Percentiles rank a stretch among this genome's conserved stretches.
Evolutionary conservation across 208 protist species (phyloP).

Genomic region (Leishmania martiniquensis): DNA sequence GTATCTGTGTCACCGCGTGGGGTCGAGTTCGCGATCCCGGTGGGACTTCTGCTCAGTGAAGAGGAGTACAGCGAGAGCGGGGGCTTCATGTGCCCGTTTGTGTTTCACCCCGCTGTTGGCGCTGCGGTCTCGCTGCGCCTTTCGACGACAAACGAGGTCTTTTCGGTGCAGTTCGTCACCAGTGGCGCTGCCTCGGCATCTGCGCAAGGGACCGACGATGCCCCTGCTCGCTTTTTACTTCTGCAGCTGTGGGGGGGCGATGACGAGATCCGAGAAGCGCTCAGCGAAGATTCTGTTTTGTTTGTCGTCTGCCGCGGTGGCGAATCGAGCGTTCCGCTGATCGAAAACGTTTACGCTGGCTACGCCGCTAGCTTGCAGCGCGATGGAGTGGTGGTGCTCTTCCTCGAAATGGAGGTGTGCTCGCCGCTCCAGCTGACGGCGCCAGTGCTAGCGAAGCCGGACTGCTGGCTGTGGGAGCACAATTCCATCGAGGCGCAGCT

Average conservation of each 20-base stretch:
- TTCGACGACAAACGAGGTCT: slow-evolving; percentile 16
- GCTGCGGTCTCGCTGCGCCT: slow-evolving; percentile 55
- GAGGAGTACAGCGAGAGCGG: slow-evolving; percentile 33
- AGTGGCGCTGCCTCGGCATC: slow-evolving; percentile 25
- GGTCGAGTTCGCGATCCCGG: slow-evolving; percentile 36
- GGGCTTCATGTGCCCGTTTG: slow-evolving; percentile 58
- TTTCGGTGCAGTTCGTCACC: slow-evolving; percentile 47
- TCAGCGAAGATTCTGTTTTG: slow-evolving; percentile 26
- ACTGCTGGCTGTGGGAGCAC: slow-evolving; percentile 66
- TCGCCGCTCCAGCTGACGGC: slow-evolving; percentile 31
- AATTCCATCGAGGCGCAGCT: slow-evolving; percentile 53
- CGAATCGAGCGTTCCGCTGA: slow-evolving; percentile 33
- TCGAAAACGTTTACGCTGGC: slow-evolving; percentile 29
- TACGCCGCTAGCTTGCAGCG: slow-evolving; percentile 37
- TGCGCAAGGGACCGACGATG: neutral
- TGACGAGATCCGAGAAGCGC: slow-evolving; percentile 9
- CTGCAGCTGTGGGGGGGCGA: slow-evolving; percentile 26
- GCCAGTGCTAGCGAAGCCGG: slow-evolving; percentile 26
- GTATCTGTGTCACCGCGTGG: neutral
- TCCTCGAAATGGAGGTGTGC: slow-evolving; percentile 14
- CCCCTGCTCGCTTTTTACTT: slow-evolving; percentile 14
- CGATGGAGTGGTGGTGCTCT: slow-evolving; percentile 28
- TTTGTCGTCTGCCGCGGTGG: slow-evolving; percentile 37
- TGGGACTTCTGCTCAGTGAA: slow-evolving; percentile 39
- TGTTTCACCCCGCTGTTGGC: slow-evolving; percentile 40